These are phyloP conservation scores for Begonia masoniana DNA, from an alignment of 306 rosid species.

Conservation along the genomic window DNA sequence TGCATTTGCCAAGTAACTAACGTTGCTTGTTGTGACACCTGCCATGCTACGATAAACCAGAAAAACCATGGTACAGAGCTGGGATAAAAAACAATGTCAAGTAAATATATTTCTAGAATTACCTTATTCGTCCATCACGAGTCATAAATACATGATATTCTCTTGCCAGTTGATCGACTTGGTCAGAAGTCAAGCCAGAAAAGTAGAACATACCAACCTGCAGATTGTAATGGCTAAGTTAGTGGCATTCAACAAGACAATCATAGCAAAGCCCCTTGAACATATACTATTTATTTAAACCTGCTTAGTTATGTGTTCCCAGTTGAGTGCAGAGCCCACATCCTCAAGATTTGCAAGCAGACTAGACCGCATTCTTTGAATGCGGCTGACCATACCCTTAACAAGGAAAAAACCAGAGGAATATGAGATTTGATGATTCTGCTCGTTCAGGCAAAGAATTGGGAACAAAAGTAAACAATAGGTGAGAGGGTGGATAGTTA, in stretches of 20 bases:
- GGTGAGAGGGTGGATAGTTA: neutral
- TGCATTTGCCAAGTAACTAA: slow-evolving; percentile 30
- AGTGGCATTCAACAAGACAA: neutral
- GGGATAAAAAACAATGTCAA: neutral
- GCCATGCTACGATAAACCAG: slow-evolving; percentile 17
- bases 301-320: slow-evolving; percentile 30
- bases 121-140: slow-evolving; percentile 27
- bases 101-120: neutral
- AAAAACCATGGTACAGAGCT: too few species aligned
- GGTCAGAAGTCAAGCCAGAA: slow-evolving; percentile 20
- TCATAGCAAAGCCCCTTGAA: neutral
- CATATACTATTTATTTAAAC: slow-evolving; percentile 2
- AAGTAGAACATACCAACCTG: slow-evolving; percentile 32
- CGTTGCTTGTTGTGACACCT: slow-evolving; percentile 33
- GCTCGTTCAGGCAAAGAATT: neutral
- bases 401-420: neutral
- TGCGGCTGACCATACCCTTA: slow-evolving; percentile 20
- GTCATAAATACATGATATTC: slow-evolving; percentile 27
- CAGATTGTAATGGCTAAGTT: neutral
- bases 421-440: neutral
- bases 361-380: slow-evolving; percentile 13
- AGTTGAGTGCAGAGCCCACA: slow-evolving; percentile 17
- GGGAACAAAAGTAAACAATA: neutral
- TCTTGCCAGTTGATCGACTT: slow-evolving; percentile 18
- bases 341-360: slow-evolving; percentile 19